These are phyloP conservation scores for Austropuccinia psidii DNA, from an alignment of 1,284 basidiomycete species.

Conservation along the genomic window DNA sequence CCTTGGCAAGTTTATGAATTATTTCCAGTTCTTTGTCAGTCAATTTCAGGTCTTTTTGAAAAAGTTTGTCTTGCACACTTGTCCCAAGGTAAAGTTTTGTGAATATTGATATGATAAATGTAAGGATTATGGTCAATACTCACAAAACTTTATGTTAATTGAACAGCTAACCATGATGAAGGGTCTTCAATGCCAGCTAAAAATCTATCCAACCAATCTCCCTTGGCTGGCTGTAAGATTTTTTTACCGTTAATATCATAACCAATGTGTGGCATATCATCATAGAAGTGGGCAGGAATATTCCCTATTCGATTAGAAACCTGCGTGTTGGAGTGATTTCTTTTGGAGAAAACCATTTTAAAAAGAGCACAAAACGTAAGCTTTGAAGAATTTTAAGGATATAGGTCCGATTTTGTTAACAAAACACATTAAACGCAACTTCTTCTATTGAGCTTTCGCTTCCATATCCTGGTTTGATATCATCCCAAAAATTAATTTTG, in stretches of 20 bases:
- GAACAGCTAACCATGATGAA: conserved; percentile 78
- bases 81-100: conserved; percentile 56
- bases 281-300: conserved; percentile 97
- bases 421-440: too few species aligned
- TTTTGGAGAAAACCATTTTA: conserved; percentile 50
- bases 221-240: conserved; percentile 84
- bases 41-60: conserved; percentile 76
- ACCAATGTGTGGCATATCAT: conserved; percentile 97
- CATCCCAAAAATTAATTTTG: conserved; percentile 73
- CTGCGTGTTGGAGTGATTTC: conserved; percentile 49
- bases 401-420: too few species aligned
- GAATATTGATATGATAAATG: not conserved
- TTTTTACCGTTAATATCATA: conserved; percentile 93
- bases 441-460: conserved; percentile 96
- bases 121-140: too few species aligned
- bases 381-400: too few species aligned
- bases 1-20: conserved; percentile 77
- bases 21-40: conserved; percentile 89
- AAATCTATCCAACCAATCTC: conserved; percentile 97
- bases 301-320: conserved; percentile 88
- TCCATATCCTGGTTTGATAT: conserved; percentile 92
- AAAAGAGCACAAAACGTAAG: too few species aligned
- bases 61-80: conserved; percentile 81
- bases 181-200: conserved; percentile 88
- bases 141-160: too few species aligned